Conservation (phyloP, 345 rosid species). For the Hibiscus tridactylites region DNA sequence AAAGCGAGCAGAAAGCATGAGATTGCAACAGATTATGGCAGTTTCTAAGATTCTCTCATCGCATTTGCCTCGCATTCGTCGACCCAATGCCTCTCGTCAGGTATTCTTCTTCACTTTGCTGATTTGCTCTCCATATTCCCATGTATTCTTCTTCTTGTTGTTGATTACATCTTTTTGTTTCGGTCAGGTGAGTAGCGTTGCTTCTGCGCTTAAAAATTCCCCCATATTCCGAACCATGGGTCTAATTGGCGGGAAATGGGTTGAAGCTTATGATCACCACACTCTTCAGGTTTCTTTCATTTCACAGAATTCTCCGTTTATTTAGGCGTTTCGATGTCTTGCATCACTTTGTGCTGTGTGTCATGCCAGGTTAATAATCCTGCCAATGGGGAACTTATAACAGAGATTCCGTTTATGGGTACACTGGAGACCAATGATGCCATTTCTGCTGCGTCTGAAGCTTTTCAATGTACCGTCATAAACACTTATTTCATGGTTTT, state of each 20-base stretch:
- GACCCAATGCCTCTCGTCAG: not conserved
- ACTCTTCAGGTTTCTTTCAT: slow-evolving; percentile 47
- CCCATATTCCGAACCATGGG: slow-evolving; percentile 64
- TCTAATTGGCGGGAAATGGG: slow-evolving; percentile 85
- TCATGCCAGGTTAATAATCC: slow-evolving; percentile 74
- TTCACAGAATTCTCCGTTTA: not conserved
- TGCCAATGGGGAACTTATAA: slow-evolving; percentile 71
- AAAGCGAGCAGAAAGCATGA: not conserved
- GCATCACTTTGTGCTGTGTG: not conserved
- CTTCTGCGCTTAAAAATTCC: slow-evolving; percentile 34
- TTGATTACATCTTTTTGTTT: slow-evolving; percentile 1
- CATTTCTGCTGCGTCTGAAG: slow-evolving; percentile 68
- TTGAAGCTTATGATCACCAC: slow-evolving; percentile 59
- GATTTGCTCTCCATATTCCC: not conserved
- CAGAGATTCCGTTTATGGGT: slow-evolving; percentile 81
- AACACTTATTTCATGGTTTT: not conserved
- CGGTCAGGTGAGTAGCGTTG: slow-evolving; percentile 46
- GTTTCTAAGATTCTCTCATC: not conserved
- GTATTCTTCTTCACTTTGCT: not conserved
- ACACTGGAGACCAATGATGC: slow-evolving; percentile 76
- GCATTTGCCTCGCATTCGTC: not conserved
- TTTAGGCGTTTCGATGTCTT: not conserved
- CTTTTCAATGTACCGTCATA: slow-evolving; percentile 52
- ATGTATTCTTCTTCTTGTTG: not conserved
- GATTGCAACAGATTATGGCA: not conserved